Conservation (phyloP, 2,329 filamentous ascomycete species). For the Cladophialophora bantiana region DNA sequence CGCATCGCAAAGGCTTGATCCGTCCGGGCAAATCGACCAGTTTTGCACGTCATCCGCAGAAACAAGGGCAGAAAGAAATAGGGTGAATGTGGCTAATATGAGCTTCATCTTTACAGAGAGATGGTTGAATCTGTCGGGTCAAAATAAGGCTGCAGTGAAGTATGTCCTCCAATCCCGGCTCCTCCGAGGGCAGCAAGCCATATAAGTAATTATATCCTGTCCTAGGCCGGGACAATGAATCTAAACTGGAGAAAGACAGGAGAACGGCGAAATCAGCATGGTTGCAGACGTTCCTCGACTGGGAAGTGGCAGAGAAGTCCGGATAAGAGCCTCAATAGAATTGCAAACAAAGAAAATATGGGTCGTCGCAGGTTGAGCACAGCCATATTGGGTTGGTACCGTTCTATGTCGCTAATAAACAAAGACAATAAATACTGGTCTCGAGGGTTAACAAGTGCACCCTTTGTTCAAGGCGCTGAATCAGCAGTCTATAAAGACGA, state of each 20-base stretch:
- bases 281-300: not conserved
- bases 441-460: not conserved
- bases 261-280: not conserved
- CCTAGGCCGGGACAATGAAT: not conserved
- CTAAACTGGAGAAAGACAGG: not conserved
- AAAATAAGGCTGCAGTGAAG: not conserved
- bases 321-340: conserved; percentile 9
- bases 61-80: not conserved
- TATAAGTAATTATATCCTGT: not conserved
- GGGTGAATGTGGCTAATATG: not conserved
- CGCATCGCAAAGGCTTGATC: not conserved
- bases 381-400: not conserved
- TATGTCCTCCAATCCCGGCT: not conserved
- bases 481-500: not conserved
- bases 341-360: not conserved
- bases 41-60: not conserved
- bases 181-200: not conserved
- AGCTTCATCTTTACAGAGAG: not conserved
- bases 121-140: not conserved
- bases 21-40: not conserved
- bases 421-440: not conserved
- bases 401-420: not conserved
- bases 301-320: not conserved
- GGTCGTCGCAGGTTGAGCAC: not conserved
- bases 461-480: not conserved